Conservation (phyloP, 108 stramenopile species). For the Fragilaria radians region DNA sequence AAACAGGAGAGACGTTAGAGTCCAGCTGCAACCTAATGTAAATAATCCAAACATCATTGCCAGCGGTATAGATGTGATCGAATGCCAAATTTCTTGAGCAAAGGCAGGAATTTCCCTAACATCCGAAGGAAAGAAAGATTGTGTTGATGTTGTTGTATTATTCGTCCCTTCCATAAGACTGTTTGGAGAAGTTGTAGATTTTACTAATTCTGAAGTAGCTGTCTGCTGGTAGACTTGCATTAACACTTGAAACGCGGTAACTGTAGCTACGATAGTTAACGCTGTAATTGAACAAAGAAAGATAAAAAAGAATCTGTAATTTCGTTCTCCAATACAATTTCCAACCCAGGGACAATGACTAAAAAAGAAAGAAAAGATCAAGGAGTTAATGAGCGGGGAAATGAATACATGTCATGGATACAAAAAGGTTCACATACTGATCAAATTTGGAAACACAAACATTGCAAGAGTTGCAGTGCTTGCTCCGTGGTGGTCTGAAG, state of each 20-base stretch:
- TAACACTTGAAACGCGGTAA: constrained; percentile 36
- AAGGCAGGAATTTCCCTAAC: background rate
- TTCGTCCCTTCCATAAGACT: background rate
- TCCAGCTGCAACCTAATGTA: constrained; percentile 72
- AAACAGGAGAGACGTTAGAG: constrained; percentile 49
- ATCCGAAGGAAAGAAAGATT: background rate
- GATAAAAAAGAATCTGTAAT: constrained; percentile 78
- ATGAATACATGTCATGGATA: too few species aligned
- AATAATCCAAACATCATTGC: constrained; percentile 54
- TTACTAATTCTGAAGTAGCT: background rate
- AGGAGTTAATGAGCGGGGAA: too few species aligned
- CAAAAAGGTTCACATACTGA: constrained; percentile 49
- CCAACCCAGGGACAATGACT: constrained; percentile 94
- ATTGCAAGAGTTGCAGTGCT: constrained; percentile 94
- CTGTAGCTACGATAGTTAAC: constrained; percentile 47
- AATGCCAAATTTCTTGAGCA: constrained; percentile 19
- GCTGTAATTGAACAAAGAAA: constrained; percentile 58
- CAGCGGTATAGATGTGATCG: constrained; percentile 42
- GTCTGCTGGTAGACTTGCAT: constrained; percentile 28
- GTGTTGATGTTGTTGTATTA: constrained; percentile 1
- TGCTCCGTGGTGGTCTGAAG: constrained; percentile 82
- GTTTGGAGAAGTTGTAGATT: background rate
- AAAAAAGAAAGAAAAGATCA: constrained; percentile 1
- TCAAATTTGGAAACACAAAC: constrained; percentile 90
- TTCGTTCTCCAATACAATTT: constrained; percentile 92